Base-by-base conservation (phyloP, 2,329 filamentous ascomycete species). In the Arthrinium puccinioides region DNA sequence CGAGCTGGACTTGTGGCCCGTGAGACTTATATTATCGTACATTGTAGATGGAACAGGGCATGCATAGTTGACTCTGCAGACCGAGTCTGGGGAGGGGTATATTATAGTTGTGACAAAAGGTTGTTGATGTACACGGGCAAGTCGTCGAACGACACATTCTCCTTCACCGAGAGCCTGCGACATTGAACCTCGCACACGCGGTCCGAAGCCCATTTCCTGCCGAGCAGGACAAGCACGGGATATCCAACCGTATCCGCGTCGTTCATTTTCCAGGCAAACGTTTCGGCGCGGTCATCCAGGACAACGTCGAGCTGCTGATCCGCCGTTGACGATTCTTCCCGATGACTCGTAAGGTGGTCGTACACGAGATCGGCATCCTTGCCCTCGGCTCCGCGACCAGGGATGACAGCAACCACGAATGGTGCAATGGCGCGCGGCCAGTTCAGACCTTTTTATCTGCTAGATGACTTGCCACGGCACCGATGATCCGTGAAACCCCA, bases 191-290 rank as follows among this genome's bases (percentile, higher is more conserved):
- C 88, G 25, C 84, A 74, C n/a, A 65, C 58, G 30, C 66, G 64
- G 2, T 69, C 62, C 25, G 72, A 62, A 30, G 52, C 64, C 82
- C 84, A 94, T 4, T 66, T 67, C 44, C 75, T 82, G 1, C 90
- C 90, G 21, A 97, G 59, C 2, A 96, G 71, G 10, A 96, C 69
- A 8, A 90, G 70, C 10, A 97, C 69, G 0, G 90, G 90, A 56
- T 94, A 95, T 4, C 92, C 92, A 38, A 90, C 77, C 40, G 92
- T 57, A 58, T 97, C 89, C 1, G 90, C 92, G 62, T 98, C 92
- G 25, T 78, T 79, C 54, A 97, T 67, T 59, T 94, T 97, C 86
- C 87, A 95, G 4, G 78, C 75, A 43, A 96, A 69, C 2, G 73
- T 66, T 47, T 77, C 72, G 9, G 66, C 55, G 14, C 84, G 71